phyloP scores from a whole-genome alignment of 306 rosid genomes.

The Bauhinia variegata region DNA sequence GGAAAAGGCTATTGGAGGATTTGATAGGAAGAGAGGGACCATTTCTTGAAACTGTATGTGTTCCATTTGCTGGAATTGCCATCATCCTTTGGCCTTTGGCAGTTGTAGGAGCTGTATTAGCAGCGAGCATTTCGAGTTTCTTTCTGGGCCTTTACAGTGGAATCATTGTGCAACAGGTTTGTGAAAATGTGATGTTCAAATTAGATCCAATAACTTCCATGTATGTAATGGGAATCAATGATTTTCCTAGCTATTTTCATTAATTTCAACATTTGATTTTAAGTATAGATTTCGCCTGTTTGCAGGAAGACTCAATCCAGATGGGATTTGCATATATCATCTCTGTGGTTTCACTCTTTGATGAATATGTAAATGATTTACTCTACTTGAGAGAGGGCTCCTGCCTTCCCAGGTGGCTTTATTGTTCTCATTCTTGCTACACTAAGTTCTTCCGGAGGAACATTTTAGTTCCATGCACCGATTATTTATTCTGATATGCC shows the following conservation, averaged over 20 bases:
- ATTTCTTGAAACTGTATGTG: slow-evolving; percentile 76
- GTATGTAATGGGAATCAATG: no score
- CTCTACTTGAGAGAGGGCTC: slow-evolving; percentile 83
- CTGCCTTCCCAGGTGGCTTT: slow-evolving; percentile 72
- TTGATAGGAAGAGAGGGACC: slow-evolving; percentile 88
- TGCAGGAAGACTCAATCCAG: slow-evolving; percentile 63
- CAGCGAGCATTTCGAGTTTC: slow-evolving; percentile 56
- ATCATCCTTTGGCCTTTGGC: slow-evolving; percentile 86
- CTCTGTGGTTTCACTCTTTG: slow-evolving; percentile 75
- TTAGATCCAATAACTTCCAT: no score
- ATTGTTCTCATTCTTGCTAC: background rate
- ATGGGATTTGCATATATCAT: slow-evolving; percentile 74
- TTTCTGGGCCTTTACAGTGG: slow-evolving; percentile 71
- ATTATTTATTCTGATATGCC: slow-evolving; percentile 34
- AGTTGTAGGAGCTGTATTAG: slow-evolving; percentile 60
- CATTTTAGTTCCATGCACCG: background rate
- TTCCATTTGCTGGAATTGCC: slow-evolving; percentile 85
- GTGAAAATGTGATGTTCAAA: slow-evolving; percentile 18
- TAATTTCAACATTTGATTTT: slow-evolving; percentile 10
- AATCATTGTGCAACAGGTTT: slow-evolving; percentile 76
- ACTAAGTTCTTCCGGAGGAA: background rate
- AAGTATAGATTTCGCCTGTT: background rate
- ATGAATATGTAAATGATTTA: slow-evolving; percentile 82
- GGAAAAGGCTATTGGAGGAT: slow-evolving; percentile 88
- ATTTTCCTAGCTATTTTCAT: slow-evolving; percentile 3